Conservation (phyloP, 164 flowering plant genomes). For the Chimonanthus salicifolius region DNA sequence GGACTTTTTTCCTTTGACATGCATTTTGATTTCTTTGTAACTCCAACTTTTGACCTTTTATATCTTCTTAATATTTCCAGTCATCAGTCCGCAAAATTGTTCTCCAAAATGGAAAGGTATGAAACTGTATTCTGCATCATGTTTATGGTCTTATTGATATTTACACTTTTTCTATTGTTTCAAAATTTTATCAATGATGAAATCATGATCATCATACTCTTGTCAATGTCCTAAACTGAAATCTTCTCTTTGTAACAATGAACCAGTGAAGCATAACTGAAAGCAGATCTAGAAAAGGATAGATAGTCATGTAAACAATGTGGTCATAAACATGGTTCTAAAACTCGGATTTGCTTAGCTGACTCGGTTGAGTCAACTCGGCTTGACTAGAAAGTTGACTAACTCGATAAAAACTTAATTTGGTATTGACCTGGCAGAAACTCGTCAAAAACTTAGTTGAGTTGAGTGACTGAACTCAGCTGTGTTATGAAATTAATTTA, state of each 20-base stretch:
- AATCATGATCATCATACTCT: neutral
- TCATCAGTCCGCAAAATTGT: constrained; percentile 62
- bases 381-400: no score
- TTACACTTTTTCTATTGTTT: constrained; percentile 3
- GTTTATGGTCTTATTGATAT: constrained; percentile 2
- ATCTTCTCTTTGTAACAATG: neutral
- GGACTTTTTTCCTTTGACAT: neutral
- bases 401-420: no score
- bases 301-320: no score
- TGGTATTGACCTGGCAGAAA: no score
- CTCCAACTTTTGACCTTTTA: constrained; percentile 5
- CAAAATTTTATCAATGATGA: neutral
- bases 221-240: neutral
- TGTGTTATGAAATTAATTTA: no score
- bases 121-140: constrained; percentile 1
- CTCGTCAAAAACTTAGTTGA: no score
- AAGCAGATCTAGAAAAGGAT: no score
- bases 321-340: no score
- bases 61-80: constrained; percentile 23
- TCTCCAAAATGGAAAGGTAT: constrained; percentile 81
- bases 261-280: no score
- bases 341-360: no score
- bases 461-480: no score
- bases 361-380: no score
- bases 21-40: neutral